Evolutionary conservation across 257 asterid genomes (phyloP).

Genomic region (Solanum neorickii): DNA sequence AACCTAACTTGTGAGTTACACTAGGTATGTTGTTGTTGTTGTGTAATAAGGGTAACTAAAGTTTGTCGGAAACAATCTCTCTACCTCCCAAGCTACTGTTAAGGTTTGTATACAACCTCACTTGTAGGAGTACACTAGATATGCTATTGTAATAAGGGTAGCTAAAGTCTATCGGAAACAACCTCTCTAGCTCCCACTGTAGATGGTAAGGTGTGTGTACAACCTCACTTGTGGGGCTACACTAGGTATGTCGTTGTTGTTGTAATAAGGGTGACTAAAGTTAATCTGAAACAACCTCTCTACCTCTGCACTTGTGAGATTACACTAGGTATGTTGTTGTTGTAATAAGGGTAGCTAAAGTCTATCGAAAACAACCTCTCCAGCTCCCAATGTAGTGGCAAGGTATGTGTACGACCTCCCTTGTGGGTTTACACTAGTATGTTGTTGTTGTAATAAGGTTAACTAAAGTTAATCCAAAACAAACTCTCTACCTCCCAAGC

Average conservation of each 20-base stretch:
- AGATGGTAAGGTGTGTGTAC: not conserved
- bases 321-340: not conserved
- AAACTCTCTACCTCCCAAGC: not conserved
- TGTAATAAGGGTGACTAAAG: not conserved
- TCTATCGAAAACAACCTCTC: not conserved
- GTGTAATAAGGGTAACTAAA: not conserved
- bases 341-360: not conserved
- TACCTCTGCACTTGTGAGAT: not conserved
- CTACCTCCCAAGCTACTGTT: not conserved
- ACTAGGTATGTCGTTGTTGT: not conserved
- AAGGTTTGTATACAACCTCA: not conserved
- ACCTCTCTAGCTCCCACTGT: not conserved
- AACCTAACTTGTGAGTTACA: not conserved
- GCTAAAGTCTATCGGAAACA: not conserved
- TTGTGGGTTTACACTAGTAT: not conserved
- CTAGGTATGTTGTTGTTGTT: not conserved
- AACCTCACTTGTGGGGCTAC: not conserved
- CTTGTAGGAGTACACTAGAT: not conserved
- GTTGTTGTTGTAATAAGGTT: not conserved
- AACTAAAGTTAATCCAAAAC: not conserved
- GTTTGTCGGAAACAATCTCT: not conserved
- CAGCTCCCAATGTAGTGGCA: not conserved
- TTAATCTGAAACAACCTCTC: not conserved
- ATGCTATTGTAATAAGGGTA: not conserved
- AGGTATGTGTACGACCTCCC: not conserved